Base-by-base conservation (phyloP, 2,329 filamentous ascomycete species). In the Trichothecium roseum region DNA sequence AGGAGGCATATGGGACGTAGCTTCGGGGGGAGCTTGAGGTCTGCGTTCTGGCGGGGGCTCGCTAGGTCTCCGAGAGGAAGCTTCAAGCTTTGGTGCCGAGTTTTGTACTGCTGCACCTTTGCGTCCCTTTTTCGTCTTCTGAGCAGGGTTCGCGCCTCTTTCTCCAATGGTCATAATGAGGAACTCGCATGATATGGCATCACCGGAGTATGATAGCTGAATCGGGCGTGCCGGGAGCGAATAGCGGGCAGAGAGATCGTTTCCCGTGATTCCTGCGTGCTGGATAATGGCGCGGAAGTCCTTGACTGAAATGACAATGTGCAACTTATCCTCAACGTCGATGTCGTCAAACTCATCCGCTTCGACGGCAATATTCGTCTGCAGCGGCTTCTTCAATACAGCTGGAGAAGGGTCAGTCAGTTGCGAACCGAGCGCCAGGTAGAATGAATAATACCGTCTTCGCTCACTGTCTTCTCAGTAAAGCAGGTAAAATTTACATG, bases 131-230 rank as follows among this genome's bases (percentile, higher is more conserved):
- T 64, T 71, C 30, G 61, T 62, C 49, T 64, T 70, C 40, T 67
- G 66, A 9, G 53, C 54, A 5, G 63, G 55, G 31, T 65, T 68
- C 18, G 59, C 66, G 35, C 66, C 64, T 39, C 68, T 65, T 44
- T 86, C 81, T 12, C 83, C 84, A 8, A 82, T 76, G 1, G 84
- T 89, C 82, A 87, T 88, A 40, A 89, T 69, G 30, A 86, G 81
- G 46, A 87, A 88, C 44, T 88, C 80, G 54, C 78, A 84, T 27
- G 73, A 60, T 22, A 88, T 66, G 24, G 78, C 81, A 39, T 81
- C 77, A 29, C 72, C 69, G 17, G 71, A 67, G 49, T 89, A 89
- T 30, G 68, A 74, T 40, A 89, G 69, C 48, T 85, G 80, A 51
- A 89, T 71, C 2, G 84, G 84, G 13, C 74, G 72, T 13, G 74